Evolutionary conservation across 164 flowering plant species (phyloP).

Genomic region (Stephania cephalantha): DNA sequence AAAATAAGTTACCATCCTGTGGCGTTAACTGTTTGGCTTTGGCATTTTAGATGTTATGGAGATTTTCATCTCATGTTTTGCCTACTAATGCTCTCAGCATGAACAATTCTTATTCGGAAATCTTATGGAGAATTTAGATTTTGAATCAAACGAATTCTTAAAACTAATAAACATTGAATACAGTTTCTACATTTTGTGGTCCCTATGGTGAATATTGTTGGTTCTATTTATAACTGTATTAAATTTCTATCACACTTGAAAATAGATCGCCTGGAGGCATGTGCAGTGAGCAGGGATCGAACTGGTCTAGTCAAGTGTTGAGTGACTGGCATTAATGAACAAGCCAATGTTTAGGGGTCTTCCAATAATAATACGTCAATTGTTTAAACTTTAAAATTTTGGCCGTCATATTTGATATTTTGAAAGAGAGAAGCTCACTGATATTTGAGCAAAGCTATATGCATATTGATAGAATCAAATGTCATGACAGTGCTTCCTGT

Average conservation of each 20-base stretch:
- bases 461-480: no score
- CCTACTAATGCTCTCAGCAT: not conserved
- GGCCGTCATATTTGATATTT: no score
- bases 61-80: not conserved
- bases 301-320: no score
- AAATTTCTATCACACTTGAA: no score
- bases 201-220: not conserved
- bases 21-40: not conserved
- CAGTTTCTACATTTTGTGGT: not conserved
- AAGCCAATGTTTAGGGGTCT: no score
- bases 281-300: no score
- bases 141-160: not conserved
- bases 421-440: not conserved
- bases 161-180: not conserved
- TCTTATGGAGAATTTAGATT: not conserved
- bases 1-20: not conserved
- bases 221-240: not conserved
- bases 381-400: no score
- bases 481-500: not conserved
- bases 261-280: no score
- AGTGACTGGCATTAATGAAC: no score
- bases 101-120: not conserved
- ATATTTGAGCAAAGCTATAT: not conserved
- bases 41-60: not conserved
- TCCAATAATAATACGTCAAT: no score